Conservation (phyloP, 1,139 yeast species). For the Nematodospora anomalae region DNA sequence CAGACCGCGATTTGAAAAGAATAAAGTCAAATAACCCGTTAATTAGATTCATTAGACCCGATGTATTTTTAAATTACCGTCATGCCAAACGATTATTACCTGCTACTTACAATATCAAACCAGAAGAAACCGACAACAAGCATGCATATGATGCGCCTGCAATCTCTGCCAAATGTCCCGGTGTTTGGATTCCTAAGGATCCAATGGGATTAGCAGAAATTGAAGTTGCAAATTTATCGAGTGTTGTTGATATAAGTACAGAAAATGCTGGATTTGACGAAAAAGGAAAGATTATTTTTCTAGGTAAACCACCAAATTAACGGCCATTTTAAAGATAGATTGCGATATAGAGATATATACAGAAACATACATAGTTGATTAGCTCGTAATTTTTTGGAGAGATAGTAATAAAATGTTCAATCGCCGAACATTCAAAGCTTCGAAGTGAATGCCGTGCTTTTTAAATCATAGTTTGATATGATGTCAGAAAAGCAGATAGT, state of each 20-base stretch:
- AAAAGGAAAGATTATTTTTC: conserved; percentile 53
- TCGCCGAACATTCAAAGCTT: too few species aligned
- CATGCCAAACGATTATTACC: conserved; percentile 58
- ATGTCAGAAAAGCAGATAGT: too few species aligned
- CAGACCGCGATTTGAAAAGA: conserved; percentile 50
- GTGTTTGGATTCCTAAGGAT: conserved; percentile 87
- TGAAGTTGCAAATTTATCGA: conserved; percentile 52
- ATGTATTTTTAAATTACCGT: conserved; percentile 57
- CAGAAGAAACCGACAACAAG: conserved; percentile 30
- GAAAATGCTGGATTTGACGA: conserved; percentile 64
- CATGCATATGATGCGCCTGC: conserved; percentile 71
- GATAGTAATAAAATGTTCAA: too few species aligned
- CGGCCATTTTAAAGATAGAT: too few species aligned
- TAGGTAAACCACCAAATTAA: conserved; percentile 59
- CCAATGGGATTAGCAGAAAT: conserved; percentile 72
- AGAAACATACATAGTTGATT: neutral
- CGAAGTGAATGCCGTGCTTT: too few species aligned
- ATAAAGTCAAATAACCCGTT: conserved; percentile 31
- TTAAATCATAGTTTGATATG: too few species aligned
- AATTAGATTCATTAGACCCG: conserved; percentile 62
- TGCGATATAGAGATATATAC: too few species aligned
- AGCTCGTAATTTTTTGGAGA: neutral
- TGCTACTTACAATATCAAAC: conserved; percentile 37
- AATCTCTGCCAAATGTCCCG: conserved; percentile 62
- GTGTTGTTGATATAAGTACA: conserved; percentile 55